phyloP scores from a whole-genome alignment of 176 grass and related monocot species.

The Aechmea fasciata region DNA sequence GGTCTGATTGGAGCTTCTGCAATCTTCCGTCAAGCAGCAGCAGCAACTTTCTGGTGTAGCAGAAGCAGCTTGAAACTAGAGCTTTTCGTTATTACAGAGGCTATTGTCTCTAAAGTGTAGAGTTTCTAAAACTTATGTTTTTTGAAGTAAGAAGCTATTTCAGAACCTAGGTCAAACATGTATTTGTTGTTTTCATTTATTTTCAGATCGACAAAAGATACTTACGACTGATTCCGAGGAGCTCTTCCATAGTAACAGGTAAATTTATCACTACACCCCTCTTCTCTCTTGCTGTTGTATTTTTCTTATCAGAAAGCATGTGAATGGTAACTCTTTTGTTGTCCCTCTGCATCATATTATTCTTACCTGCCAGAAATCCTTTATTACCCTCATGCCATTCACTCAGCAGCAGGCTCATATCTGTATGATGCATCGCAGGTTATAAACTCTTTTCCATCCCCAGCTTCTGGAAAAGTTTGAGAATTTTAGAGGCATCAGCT shows the following conservation, averaged over 20 bases:
- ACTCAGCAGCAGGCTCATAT: background rate
- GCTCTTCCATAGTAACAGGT: slow-evolving; percentile 14
- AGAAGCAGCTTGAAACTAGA: no score
- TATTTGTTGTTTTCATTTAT: background rate
- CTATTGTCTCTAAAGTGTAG: no score
- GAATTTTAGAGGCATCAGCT: slow-evolving; percentile 1
- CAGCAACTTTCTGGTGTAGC: no score
- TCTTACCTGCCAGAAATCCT: background rate
- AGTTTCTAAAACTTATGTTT: no score
- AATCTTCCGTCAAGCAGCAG: no score
- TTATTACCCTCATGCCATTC: background rate
- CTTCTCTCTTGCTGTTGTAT: background rate
- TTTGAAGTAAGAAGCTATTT: no score
- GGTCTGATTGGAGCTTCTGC: no score
- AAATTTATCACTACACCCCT: slow-evolving; percentile 13
- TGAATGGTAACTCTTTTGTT: slow-evolving; percentile 21
- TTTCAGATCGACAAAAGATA: background rate
- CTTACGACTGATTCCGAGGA: slow-evolving; percentile 19
- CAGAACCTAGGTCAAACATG: background rate
- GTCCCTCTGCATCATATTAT: background rate
- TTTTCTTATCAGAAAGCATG: slow-evolving; percentile 4
- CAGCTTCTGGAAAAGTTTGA: slow-evolving; percentile 18
- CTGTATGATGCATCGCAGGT: slow-evolving; percentile 3
- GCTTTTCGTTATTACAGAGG: no score
- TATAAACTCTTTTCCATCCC: slow-evolving; percentile 6